phyloP scores from a whole-genome alignment of 2,329 filamentous ascomycete species.

The Ophiostoma ips region DNA sequence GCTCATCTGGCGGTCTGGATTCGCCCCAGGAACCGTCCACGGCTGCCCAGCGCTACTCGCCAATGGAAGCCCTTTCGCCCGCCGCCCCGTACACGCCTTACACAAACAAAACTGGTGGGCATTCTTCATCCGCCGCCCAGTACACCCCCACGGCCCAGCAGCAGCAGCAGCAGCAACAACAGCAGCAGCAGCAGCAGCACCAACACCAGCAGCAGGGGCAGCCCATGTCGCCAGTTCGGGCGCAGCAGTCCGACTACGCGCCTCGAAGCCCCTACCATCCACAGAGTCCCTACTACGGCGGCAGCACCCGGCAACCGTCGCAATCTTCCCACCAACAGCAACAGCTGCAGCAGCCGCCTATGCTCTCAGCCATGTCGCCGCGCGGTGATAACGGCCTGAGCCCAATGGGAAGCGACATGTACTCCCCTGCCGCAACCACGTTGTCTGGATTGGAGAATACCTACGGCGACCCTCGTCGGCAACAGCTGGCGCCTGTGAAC shows the following conservation, averaged over 20 bases:
- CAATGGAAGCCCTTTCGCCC: constrained; percentile 81
- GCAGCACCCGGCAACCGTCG: constrained; percentile 27
- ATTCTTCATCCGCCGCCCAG: constrained; percentile 30
- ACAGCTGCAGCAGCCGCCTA: constrained; percentile 48
- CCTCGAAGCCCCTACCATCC: constrained; percentile 22
- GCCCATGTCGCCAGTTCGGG: constrained; percentile 68
- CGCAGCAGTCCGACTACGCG: constrained; percentile 38
- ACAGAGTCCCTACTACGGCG: constrained; percentile 42
- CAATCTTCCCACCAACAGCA: constrained; percentile 10
- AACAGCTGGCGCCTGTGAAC: constrained; percentile 17
- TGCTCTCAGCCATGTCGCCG: constrained; percentile 55
- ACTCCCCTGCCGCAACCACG: constrained; percentile 37
- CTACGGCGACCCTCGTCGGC: constrained; percentile 40
- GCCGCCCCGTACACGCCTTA: constrained; percentile 63
- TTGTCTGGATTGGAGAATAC: constrained; percentile 58
- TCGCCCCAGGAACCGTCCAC: constrained; percentile 64
- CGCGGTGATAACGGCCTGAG: constrained; percentile 34
- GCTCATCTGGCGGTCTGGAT: constrained; percentile 44
- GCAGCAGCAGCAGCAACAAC: constrained; percentile 8
- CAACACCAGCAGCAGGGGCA: constrained; percentile 19
- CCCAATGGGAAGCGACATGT: constrained; percentile 55
- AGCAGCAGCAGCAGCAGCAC: constrained; percentile 23
- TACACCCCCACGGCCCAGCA: constrained; percentile 7
- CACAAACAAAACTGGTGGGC: constrained; percentile 36
- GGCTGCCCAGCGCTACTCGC: constrained; percentile 84